These are phyloP conservation scores for Puccinia polysora DNA, from an alignment of 1,284 basidiomycete species.

Conservation along the genomic window DNA sequence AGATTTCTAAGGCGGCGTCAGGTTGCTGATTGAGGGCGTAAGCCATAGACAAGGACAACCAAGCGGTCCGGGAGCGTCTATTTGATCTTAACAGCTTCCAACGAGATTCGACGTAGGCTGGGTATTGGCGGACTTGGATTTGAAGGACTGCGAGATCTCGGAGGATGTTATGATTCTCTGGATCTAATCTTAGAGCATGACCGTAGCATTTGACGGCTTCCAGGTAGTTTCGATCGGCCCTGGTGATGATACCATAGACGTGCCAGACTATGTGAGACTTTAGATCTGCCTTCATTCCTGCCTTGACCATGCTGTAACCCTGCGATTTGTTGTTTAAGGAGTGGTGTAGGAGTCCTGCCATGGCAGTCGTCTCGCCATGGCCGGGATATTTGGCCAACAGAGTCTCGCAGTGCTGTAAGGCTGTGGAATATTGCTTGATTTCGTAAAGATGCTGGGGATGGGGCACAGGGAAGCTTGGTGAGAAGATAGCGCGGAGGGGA, in stretches of 20 bases:
- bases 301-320: slow-evolving; percentile 77
- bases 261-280: slow-evolving; percentile 98
- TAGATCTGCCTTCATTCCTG: slow-evolving; percentile 79
- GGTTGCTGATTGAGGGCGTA: slow-evolving; percentile 77
- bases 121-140: slow-evolving; percentile 80
- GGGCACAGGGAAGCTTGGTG: background rate
- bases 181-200: slow-evolving; percentile 79
- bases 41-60: slow-evolving; percentile 83
- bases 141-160: slow-evolving; percentile 86
- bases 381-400: slow-evolving; percentile 94
- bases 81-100: slow-evolving; percentile 73
- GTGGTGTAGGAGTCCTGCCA: slow-evolving; percentile 83
- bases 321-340: slow-evolving; percentile 74
- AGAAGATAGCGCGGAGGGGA: background rate
- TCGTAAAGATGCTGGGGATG: slow-evolving; percentile 63
- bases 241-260: slow-evolving; percentile 87
- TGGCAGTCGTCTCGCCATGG: slow-evolving; percentile 93
- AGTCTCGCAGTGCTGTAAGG: slow-evolving; percentile 82
- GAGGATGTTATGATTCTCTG: slow-evolving; percentile 92
- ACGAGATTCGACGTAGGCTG: slow-evolving; percentile 74
- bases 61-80: slow-evolving; percentile 78
- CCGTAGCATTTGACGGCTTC: slow-evolving; percentile 74
- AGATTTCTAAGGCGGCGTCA: slow-evolving; percentile 66
- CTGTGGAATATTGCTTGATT: slow-evolving; percentile 80
- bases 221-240: slow-evolving; percentile 80